Evolutionary conservation across 371 early-diverging fungal genomes (phyloP), one percentile per base, ranked within the genome.

Genomic region (Saksenaea vasiformis): DNA sequence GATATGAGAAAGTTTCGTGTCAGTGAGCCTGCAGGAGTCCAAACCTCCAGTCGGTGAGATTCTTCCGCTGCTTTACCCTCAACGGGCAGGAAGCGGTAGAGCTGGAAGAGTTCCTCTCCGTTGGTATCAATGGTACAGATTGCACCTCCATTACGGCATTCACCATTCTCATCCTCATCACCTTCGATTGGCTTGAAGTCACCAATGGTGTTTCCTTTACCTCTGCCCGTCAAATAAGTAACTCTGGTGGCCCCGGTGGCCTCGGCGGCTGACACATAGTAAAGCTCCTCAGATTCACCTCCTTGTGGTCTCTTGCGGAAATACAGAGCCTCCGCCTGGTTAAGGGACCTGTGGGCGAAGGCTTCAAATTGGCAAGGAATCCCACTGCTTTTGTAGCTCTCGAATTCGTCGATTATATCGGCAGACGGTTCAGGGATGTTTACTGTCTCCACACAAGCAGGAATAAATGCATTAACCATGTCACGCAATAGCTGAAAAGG

Each of bases 81-180:
- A 38, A 38, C 3, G 15, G 38, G 38, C 4, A 61, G 17, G 17
- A 61, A 53, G 17, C 54, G 61, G 19, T 15, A 35, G 14, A 61
- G 43, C 36, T 54, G 54, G 54, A 47, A 61, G 13, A 54, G 14
- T 2, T 61, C 61, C 36, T 61, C 61, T 17, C 61, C 61, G 34
- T 56, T 56, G 14, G 22, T 31, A 19, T 56, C 57, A 28, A 64
- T 57, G 44, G 47, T 56, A 13, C 44, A 64, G 31, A 57, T 22
- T 14, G 56, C 63, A 37, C 63, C 56, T 37, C 63, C 55, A 36
- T 56, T 14, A 10, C 63, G 19, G 22, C 34, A 15, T 24, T 35
- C 19, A 13, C 64, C 64, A n/a, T 41, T 38, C 17, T 44, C 37
- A 26, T 61, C 61, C 28, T 61, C 51, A 26, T 61, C 61, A 36